Base-by-base conservation (phyloP, 129 eudicot genomes). In the Pseudognaphalium luteoalbum region DNA sequence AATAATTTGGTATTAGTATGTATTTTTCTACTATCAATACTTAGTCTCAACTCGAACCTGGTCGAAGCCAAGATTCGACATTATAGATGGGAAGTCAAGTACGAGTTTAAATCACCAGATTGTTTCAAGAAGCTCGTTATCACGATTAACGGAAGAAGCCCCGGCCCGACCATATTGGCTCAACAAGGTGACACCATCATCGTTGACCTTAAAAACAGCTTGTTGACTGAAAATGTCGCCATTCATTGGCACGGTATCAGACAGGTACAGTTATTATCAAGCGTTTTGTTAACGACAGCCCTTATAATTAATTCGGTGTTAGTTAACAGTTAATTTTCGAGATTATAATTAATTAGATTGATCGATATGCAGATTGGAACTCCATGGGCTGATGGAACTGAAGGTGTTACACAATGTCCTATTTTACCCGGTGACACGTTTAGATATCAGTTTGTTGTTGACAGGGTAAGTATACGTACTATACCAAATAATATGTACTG, bases 191-290 rank as follows among this genome's bases (percentile, higher is more conserved):
- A 94, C 74, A 88, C 93, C 33, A 35, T 94, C 29, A 79, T 91
- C 14, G 93, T 94, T 21, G 87, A 94, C 81, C 85, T 91, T 64
- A 87, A 74, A 30, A 91, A 94, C 85, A 87, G 87, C 41, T 66
- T 94, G 84, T n/a, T 84, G 17, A 94, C 98, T 3, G 98, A 94
- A 66, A 86, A 86, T 75, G 89, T 86, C 42, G 93, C 96, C 2
- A 84, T 94, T 41, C 98, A 94, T 70, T 94, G 98, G 98, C 98
- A 94, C 68, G 97, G 97, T 7, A 94, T 94, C 44, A 72, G 96
- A 82, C 99, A 94, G 94, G 97, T 94, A 66, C 7, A 6, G 22
- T 35, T 10, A 32, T 15, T 7, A 8, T 42, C 10, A 42, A 42
- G 14, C 10, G 50, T 10, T 42, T 5, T 8, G 50, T 42, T 42